These are phyloP conservation scores for Crithidia sp. DNA, from an alignment of 208 protist species.

Conservation along the genomic window DNA sequence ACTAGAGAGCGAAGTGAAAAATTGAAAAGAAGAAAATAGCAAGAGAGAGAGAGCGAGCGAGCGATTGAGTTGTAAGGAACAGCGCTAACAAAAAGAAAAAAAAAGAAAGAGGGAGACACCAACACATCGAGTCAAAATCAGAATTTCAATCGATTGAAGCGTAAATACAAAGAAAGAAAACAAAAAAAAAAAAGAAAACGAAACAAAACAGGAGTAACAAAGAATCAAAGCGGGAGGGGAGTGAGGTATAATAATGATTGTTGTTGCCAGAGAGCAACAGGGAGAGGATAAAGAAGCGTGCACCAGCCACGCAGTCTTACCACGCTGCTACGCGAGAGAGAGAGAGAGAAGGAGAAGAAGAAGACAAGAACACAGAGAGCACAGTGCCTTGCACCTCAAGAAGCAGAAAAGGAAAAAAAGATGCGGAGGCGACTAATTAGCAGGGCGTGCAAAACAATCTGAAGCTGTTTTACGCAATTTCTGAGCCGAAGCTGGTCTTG, in stretches of 20 bases:
- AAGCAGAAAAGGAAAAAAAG: no score
- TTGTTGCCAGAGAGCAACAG: not conserved
- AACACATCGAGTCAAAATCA: not conserved
- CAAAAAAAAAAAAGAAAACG: not conserved
- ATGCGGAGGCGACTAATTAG: no score
- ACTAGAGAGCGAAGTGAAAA: slow-evolving; percentile 7
- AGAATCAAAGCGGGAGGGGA: slow-evolving; percentile 2
- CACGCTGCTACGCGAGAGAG: slow-evolving; percentile 10
- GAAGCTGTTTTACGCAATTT: no score
- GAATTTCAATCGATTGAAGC: no score
- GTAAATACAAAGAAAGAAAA: slow-evolving; percentile 1
- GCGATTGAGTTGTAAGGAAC: no score
- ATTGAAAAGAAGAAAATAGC: not conserved
- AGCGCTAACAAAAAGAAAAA: not conserved
- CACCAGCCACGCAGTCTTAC: slow-evolving; percentile 1
- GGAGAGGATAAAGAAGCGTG: slow-evolving; percentile 9
- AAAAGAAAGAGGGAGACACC: not conserved
- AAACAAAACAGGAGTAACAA: slow-evolving; percentile 2
- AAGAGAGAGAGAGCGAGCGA: no score
- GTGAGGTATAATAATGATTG: not conserved
- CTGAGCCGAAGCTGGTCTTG: no score
- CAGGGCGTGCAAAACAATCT: no score
- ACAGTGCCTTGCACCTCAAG: no score
- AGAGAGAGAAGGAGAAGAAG: not conserved
- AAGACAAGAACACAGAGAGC: not conserved